A percentile compares a stretch with the other conserved stretches of the same genome.
phyloP scores from a whole-genome alignment of 805 yeast species.

The Saturnispora saitoi region DNA sequence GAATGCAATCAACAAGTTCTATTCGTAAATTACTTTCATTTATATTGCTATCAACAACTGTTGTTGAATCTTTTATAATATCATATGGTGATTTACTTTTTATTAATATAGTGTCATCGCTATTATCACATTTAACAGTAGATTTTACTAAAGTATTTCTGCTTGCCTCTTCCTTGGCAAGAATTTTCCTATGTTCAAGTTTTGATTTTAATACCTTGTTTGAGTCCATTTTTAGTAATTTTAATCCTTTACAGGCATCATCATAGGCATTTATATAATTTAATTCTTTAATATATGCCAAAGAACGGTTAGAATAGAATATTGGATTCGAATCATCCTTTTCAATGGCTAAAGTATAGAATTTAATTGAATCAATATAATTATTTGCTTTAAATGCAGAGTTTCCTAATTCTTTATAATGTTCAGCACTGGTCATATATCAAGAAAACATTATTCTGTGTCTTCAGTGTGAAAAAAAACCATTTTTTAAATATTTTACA shows the following conservation, averaged over 20 bases:
- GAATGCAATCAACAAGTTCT: constrained; percentile 17
- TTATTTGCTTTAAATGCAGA: not conserved
- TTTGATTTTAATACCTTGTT: not conserved
- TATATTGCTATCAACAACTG: not conserved
- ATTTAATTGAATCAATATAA: constrained; percentile 24
- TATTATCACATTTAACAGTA: not conserved
- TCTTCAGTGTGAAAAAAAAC: not conserved
- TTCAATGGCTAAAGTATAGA: constrained; percentile 47
- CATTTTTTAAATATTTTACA: not conserved
- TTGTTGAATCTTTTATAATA: not conserved
- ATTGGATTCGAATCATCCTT: constrained; percentile 43
- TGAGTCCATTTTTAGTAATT: not conserved
- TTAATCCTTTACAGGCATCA: not conserved
- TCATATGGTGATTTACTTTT: not conserved
- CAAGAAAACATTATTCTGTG: not conserved
- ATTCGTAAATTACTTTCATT: constrained; percentile 8
- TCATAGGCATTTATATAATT: constrained; percentile 24
- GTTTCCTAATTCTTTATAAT: constrained; percentile 1
- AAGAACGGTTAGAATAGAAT: constrained; percentile 60
- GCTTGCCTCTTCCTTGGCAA: not conserved
- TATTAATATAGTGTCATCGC: not conserved
- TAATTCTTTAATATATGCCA: constrained; percentile 45
- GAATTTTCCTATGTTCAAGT: constrained; percentile 2
- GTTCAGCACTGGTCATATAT: not conserved
- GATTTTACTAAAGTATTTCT: not conserved